phyloP scores from a whole-genome alignment of 257 asterid genomes.

The Ehretia macrophylla region DNA sequence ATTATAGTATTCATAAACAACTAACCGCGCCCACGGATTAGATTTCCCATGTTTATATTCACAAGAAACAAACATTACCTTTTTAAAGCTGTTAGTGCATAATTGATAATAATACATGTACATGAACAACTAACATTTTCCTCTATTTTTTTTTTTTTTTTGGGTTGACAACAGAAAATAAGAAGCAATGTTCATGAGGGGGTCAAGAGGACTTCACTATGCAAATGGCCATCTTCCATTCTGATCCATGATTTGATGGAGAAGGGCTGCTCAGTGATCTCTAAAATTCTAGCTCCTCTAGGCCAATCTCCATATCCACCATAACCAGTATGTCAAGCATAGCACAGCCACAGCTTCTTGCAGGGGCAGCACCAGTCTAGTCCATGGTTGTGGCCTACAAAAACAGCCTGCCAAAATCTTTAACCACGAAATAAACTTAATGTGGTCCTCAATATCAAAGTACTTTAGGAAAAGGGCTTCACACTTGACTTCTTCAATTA shows the following conservation, averaged over 20 bases:
- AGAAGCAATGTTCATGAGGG: constrained; percentile 17
- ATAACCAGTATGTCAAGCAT: constrained; percentile 90
- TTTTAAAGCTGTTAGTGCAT: too few species aligned
- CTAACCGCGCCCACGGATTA: too few species aligned
- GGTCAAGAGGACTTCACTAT: constrained; percentile 57
- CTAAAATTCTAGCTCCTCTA: constrained; percentile 68
- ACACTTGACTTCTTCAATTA: constrained; percentile 27
- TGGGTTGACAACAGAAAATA: too few species aligned
- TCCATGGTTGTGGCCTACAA: constrained; percentile 95
- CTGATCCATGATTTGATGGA: constrained; percentile 78
- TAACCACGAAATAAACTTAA: too few species aligned
- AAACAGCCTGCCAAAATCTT: constrained; percentile 57
- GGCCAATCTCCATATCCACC: constrained; percentile 93
- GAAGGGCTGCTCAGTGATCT: constrained; percentile 55
- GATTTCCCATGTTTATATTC: too few species aligned
- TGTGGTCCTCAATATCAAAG: too few species aligned
- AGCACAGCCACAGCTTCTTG: constrained; percentile 78
- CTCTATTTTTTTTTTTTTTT: too few species aligned
- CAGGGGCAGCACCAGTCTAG: constrained; percentile 96
- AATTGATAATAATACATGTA: too few species aligned
- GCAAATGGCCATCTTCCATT: constrained; percentile 70
- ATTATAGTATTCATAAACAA: too few species aligned
- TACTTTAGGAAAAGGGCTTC: too few species aligned
- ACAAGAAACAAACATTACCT: too few species aligned
- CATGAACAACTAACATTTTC: too few species aligned